Evolutionary conservation across 305 asterid genomes (phyloP).

Genomic region (Coffea humblotiana): DNA sequence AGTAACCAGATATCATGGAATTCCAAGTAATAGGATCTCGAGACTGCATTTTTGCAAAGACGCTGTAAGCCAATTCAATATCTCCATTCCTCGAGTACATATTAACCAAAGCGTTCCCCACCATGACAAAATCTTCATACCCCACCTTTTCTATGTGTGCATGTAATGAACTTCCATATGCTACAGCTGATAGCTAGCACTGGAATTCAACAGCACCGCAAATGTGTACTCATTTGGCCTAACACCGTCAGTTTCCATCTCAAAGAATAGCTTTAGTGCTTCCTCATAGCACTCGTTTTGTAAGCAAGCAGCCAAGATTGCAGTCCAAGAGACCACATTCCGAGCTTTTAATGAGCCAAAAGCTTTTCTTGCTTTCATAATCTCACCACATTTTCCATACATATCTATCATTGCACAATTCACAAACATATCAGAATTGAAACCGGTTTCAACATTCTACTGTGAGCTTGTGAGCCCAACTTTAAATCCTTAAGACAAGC

Average conservation of each 20-base stretch:
- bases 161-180: constrained; percentile 66
- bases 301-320: constrained; percentile 61
- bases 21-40: constrained; percentile 73
- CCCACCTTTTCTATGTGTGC: constrained; percentile 60
- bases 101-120: constrained; percentile 65
- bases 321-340: constrained; percentile 75
- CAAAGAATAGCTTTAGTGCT: constrained; percentile 52
- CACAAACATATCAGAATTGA: constrained; percentile 47
- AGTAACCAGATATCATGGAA: constrained; percentile 59
- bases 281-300: constrained; percentile 76
- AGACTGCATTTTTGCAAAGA: constrained; percentile 39
- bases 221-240: constrained; percentile 73
- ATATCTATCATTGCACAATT: constrained; percentile 61
- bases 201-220: constrained; percentile 59
- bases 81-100: constrained; percentile 70
- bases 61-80: constrained; percentile 47
- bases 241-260: constrained; percentile 49
- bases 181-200: constrained; percentile 71
- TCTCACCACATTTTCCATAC: constrained; percentile 78
- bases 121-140: constrained; percentile 38
- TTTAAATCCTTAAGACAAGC: constrained; percentile 48
- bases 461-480: constrained; percentile 64
- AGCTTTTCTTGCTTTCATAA: constrained; percentile 37
- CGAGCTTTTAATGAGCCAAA: constrained; percentile 40
- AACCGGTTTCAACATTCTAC: constrained; percentile 44